Conservation (phyloP, 2,329 filamentous ascomycete species). For the Claviceps lovelessii region DNA sequence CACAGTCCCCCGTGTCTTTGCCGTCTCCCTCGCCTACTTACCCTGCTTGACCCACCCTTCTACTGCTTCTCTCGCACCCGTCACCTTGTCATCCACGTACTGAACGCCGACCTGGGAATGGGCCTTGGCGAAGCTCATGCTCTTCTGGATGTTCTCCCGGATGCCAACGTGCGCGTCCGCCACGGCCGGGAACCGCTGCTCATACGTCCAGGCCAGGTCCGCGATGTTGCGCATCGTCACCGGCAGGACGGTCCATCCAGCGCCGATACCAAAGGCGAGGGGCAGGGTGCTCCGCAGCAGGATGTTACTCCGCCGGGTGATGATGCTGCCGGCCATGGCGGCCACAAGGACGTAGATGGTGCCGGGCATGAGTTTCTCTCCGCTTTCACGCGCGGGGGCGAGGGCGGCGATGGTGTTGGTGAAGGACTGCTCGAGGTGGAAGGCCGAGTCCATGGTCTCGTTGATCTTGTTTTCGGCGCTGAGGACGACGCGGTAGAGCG, state of each 20-base stretch:
- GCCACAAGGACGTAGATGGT: slow-evolving; percentile 85
- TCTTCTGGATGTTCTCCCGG: slow-evolving; percentile 53
- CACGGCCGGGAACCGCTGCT: slow-evolving; percentile 73
- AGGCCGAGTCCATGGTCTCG: slow-evolving; percentile 61
- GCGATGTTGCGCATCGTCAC: slow-evolving; percentile 82
- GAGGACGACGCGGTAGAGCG: slow-evolving; percentile 62
- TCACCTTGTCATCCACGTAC: slow-evolving; percentile 71
- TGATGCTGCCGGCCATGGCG: slow-evolving; percentile 86
- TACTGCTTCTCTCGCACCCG: slow-evolving; percentile 57
- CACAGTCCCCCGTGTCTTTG: too few species aligned
- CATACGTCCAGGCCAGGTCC: slow-evolving; percentile 79
- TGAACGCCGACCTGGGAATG: slow-evolving; percentile 56
- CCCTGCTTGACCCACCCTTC: slow-evolving; percentile 90
- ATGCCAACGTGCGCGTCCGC: slow-evolving; percentile 66
- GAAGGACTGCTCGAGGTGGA: slow-evolving; percentile 78
- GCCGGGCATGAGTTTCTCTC: slow-evolving; percentile 81
- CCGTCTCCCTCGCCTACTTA: slow-evolving; percentile 37
- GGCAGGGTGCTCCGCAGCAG: slow-evolving; percentile 66
- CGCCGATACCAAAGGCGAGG: slow-evolving; percentile 63
- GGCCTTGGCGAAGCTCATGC: slow-evolving; percentile 58
- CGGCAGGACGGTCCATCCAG: slow-evolving; percentile 73
- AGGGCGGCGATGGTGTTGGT: slow-evolving; percentile 79
- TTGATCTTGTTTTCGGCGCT: slow-evolving; percentile 73
- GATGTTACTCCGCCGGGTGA: slow-evolving; percentile 76
- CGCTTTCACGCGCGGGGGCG: slow-evolving; percentile 70